Base-by-base conservation (phyloP, 345 rosid species). In the Pugionium dolabratum region DNA sequence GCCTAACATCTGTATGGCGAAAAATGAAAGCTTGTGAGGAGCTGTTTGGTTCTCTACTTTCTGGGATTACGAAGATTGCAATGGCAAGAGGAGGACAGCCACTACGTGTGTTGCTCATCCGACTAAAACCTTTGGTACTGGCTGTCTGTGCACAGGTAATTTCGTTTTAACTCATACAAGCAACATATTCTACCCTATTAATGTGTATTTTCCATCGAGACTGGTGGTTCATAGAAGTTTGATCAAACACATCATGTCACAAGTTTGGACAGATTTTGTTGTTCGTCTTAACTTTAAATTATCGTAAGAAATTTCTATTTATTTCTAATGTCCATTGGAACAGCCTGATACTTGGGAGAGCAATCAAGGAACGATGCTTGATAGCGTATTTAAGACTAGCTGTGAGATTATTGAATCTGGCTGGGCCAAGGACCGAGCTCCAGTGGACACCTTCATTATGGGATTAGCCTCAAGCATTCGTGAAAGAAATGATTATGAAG, bases 381-480 rank as follows among this genome's bases (percentile, higher is more conserved):
- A 87, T 59, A 86, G 81, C 75, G 81, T 89, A 72, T 76, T 85
- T 86, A 85, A 80, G 75, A 81, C 97, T 57, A 83, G 93, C 63
- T 84, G 87, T 65, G 88, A 87, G 79, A 85, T 91, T 73, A 91
- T 91, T 74, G 93, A 91, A 79, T 84, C 88, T 84, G 89, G 91
- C 47, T 95, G 97, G 99, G 59, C 77, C 78, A 95, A 83, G 77
- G 97, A 95, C 77, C 91, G 97, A 26, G 86, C 95, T 66, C 96
- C 99, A 50, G 86, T 95, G 67, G 97, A 95, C 79, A 91, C 95
- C 63, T 95, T 89, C 81, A 84, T 95, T 71, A 81, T 80, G 85
- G 97, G 96, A 46, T 76, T 94, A 78, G 95, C 93, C 35, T 75
- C 91, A 75, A 86, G 90, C 56, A 81, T 94, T 39, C 95, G 97